phyloP scores from a whole-genome alignment of 2,329 filamentous ascomycete genomes.

The Orbilia javanica region DNA sequence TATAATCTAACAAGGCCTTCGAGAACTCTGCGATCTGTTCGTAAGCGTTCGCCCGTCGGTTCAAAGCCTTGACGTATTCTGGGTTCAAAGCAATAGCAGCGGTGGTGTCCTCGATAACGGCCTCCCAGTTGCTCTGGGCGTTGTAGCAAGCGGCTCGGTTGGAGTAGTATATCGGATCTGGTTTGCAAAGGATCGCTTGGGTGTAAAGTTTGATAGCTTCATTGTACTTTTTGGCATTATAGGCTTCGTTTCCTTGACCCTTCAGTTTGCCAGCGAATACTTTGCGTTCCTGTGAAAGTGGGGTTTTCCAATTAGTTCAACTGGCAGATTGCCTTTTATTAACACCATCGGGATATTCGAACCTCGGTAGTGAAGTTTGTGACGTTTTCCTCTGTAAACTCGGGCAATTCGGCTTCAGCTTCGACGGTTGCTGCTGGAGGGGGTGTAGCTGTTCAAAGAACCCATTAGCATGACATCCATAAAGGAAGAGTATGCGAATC shows the following conservation, averaged over 20 bases:
- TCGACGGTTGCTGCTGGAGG: conserved; percentile 70
- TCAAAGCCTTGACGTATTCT: conserved; percentile 97
- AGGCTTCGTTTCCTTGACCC: conserved; percentile 94
- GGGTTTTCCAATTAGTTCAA: conserved; percentile 43
- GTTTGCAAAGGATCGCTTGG: conserved; percentile 95
- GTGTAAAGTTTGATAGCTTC: conserved; percentile 94
- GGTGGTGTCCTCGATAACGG: conserved; percentile 96
- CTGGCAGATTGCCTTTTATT: background rate
- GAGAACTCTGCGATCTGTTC: conserved; percentile 92
- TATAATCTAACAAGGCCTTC: conserved; percentile 96
- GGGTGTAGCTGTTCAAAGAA: conserved; percentile 60
- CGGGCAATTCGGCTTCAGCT: conserved; percentile 76
- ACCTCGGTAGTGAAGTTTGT: conserved; percentile 53
- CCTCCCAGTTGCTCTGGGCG: conserved; percentile 90
- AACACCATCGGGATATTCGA: background rate
- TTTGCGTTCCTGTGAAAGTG: conserved; percentile 81
- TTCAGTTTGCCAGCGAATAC: conserved; percentile 92
- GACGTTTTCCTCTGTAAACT: conserved; percentile 64
- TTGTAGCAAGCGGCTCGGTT: conserved; percentile 99
- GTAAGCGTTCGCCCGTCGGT: conserved; percentile 95
- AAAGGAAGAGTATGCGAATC: background rate
- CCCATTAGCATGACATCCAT: background rate
- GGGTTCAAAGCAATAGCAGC: conserved; percentile 93
- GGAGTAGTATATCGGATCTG: conserved; percentile 97
- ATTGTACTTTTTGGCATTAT: conserved; percentile 92